Evolutionary conservation across 805 yeast species (phyloP).

Genomic region (Tetrapisispora iriomotensis): DNA sequence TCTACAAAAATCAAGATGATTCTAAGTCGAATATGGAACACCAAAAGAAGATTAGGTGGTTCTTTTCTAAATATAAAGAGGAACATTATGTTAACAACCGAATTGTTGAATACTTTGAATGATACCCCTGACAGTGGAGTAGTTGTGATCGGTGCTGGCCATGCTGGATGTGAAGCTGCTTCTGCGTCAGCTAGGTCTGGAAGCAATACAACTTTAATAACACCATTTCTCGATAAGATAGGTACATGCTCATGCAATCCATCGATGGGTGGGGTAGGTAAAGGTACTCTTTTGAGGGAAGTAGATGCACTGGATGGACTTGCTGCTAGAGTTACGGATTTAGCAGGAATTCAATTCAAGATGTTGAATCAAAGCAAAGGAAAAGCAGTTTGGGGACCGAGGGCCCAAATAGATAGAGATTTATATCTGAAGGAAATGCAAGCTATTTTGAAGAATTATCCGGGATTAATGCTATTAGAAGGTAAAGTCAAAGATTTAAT

Average conservation of each 20-base stretch:
- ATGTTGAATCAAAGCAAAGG: slow-evolving; percentile 81
- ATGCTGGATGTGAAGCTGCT: slow-evolving; percentile 98
- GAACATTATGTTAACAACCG: slow-evolving; percentile 7
- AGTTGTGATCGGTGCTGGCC: slow-evolving; percentile 93
- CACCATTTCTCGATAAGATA: slow-evolving; percentile 64
- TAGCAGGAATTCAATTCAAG: slow-evolving; percentile 87
- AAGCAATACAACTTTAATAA: slow-evolving; percentile 43
- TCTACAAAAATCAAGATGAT: not conserved
- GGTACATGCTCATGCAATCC: slow-evolving; percentile 98
- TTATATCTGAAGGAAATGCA: slow-evolving; percentile 79
- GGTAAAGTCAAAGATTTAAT: slow-evolving; percentile 82
- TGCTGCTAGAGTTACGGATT: slow-evolving; percentile 75
- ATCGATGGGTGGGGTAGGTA: slow-evolving; percentile 96
- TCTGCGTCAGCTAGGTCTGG: slow-evolving; percentile 87
- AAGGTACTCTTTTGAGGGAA: slow-evolving; percentile 85
- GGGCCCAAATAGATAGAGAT: slow-evolving; percentile 89
- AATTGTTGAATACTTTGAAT: slow-evolving; percentile 6
- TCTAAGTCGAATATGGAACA: not conserved
- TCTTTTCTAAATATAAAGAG: not conserved
- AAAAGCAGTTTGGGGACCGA: slow-evolving; percentile 94
- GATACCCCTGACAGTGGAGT: slow-evolving; percentile 33
- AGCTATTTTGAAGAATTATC: slow-evolving; percentile 42
- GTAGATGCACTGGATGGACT: slow-evolving; percentile 96
- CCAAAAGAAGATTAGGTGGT: not conserved
- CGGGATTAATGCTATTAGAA: slow-evolving; percentile 44